Percentiles rank a stretch among this genome's conserved stretches.
phyloP scores from a whole-genome alignment of 2,329 filamentous ascomycete genomes.

The Neodidymelliopsis sp. region DNA sequence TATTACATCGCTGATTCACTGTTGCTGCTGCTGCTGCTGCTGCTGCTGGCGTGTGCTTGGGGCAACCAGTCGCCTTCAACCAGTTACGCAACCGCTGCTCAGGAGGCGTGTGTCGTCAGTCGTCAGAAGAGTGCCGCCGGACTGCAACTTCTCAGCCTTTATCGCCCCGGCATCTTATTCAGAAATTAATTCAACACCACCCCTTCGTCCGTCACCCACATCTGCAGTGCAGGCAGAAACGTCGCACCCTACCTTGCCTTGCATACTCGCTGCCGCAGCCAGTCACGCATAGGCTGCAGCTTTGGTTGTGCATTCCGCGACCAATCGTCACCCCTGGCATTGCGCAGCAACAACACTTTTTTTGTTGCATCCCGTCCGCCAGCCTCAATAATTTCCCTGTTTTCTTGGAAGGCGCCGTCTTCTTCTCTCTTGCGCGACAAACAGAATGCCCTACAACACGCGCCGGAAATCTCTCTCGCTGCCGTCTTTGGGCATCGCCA shows the following conservation, averaged over 20 bases:
- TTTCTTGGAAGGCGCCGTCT: conserved; percentile 12
- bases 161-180: conserved; percentile 21
- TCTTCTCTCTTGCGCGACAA: conserved; percentile 14
- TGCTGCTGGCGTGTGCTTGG: conserved; percentile 17
- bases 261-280: conserved; percentile 31
- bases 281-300: conserved; percentile 40
- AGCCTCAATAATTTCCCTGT: conserved; percentile 37
- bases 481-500: conserved; percentile 89
- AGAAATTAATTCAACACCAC: conserved; percentile 22
- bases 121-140: conserved; percentile 30
- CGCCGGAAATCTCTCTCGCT: conserved; percentile 94
- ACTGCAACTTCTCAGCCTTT: conserved; percentile 18
- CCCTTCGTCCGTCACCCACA: conserved; percentile 7
- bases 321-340: conserved; percentile 45
- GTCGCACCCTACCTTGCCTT: conserved; percentile 46
- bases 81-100: conserved; percentile 40
- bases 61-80: conserved; percentile 32
- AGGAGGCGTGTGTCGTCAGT: conserved; percentile 40
- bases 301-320: conserved; percentile 42
- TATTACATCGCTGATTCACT: conserved; percentile 12
- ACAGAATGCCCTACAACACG: conserved; percentile 92
- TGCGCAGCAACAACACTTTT: conserved; percentile 42
- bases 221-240: conserved; percentile 35
- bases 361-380: conserved; percentile 32
- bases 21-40: conserved; percentile 6